Evolutionary conservation across 306 rosid genomes (phyloP), one percentile per base, ranked within the genome.

Genomic region (Comarum palustre): DNA sequence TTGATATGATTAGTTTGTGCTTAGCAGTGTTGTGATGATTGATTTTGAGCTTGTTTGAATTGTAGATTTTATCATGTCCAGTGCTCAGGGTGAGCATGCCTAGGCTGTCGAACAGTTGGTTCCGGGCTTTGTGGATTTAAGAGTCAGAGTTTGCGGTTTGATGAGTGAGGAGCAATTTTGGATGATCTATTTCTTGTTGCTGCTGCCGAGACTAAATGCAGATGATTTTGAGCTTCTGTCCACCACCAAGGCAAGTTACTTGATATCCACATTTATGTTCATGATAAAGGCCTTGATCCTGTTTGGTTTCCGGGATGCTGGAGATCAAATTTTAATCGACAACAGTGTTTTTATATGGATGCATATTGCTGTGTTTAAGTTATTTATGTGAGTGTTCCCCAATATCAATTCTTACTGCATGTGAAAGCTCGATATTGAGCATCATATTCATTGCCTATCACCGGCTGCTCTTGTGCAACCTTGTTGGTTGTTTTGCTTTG

Each of bases 141-240:
- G 95, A 84, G 72, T 58, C 73, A 79, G 70, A 41, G 86, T 91
- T 72, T 83, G 90, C 83, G 74, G 82, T 80, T 83, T 80, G 80
- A 88, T 91, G 96, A 81, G 81, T 25, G 90, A 86, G 81, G 91
- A 77, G 72, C 78, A 70, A 46, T 94, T 94, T 85, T 94, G 99
- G 99, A 86, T 88, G 86, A 84, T 94, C 74, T 94, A 94, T 71
- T 94, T 91, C 77, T 64, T 89, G 78, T 41, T 94, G 82, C 69
- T 94, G 83, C 86, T 94, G 69, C 95, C 96, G 22, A 88, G 92
- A 82, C 76, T 91, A 41, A 71, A 86, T 48, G 86, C 81, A 75
- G 79, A 58, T 54, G 99, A 88, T 81, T 86, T 75, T 66, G 93
- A 84, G 82, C 75, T 61, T 64, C 87, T 94, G 52, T 86, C 95